Evolutionary conservation across 2,329 filamentous ascomycete genomes (phyloP).

Genomic region (Fusarium zealandicum): DNA sequence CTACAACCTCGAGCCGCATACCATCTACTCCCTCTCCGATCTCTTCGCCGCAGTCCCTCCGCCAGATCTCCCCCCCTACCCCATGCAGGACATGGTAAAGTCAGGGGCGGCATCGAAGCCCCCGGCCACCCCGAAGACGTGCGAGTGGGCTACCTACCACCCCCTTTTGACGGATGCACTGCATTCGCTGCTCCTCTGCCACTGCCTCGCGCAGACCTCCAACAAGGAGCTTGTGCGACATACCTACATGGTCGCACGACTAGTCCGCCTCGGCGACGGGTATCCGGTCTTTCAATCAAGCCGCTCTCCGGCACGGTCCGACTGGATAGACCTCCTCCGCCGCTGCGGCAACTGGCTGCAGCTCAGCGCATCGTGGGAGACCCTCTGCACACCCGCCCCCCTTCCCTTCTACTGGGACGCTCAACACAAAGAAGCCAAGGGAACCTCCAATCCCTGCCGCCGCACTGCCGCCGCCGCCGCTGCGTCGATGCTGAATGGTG

Average conservation of each 20-base stretch:
- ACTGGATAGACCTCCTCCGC: constrained; percentile 80
- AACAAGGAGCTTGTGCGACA: constrained; percentile 79
- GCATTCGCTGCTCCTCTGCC: constrained; percentile 78
- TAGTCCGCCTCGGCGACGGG: constrained; percentile 76
- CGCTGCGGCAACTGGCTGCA: constrained; percentile 74
- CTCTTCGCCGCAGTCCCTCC: constrained; percentile 77
- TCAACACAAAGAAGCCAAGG: constrained; percentile 3
- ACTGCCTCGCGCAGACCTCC: constrained; percentile 81
- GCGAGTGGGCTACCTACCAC: constrained; percentile 69
- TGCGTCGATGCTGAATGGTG: constrained; percentile 34
- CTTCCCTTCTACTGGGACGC: constrained; percentile 48
- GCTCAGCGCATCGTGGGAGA: constrained; percentile 72
- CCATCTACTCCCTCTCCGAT: constrained; percentile 58
- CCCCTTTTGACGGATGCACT: constrained; percentile 81
- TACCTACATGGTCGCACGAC: constrained; percentile 80
- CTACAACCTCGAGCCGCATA: constrained; percentile 45
- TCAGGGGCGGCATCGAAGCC: constrained; percentile 38
- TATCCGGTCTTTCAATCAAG: constrained; percentile 82
- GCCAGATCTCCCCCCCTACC: constrained; percentile 71
- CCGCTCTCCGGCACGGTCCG: constrained; percentile 73
- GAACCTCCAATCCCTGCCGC: constrained; percentile 2
- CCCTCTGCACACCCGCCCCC: constrained; percentile 69
- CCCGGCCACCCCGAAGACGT: constrained; percentile 43
- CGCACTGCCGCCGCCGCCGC: constrained; percentile 36
- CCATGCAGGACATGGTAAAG: constrained; percentile 52